These are phyloP conservation scores for Psilocybe cubensis DNA, from an alignment of 768 basidiomycete species.

Conservation along the genomic window DNA sequence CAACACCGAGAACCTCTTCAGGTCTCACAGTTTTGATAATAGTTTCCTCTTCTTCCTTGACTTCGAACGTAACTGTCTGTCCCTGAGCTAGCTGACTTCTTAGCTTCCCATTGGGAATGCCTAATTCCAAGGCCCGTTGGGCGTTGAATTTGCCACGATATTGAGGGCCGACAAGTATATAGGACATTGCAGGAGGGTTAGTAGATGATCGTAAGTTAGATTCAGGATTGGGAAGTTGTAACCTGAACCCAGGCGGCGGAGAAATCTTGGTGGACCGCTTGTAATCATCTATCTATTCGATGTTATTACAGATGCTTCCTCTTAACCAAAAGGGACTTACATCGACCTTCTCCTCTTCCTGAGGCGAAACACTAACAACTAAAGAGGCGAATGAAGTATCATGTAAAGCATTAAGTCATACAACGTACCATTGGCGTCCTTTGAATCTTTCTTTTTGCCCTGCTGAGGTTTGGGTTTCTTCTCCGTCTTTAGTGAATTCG, in stretches of 20 bases:
- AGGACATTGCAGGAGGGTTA: conserved; percentile 46
- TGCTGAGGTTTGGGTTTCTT: conserved; percentile 5
- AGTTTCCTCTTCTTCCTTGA: conserved; percentile 44
- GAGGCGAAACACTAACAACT: not conserved
- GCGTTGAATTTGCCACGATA: conserved; percentile 75
- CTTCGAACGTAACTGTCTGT: conserved; percentile 58
- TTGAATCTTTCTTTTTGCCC: not conserved
- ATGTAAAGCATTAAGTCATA: not conserved
- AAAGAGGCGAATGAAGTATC: not conserved
- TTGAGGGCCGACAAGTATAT: conserved; percentile 55
- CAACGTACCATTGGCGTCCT: not conserved
- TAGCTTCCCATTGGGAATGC: conserved; percentile 56
- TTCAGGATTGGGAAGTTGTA: conserved; percentile 40
- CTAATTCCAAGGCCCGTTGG: conserved; percentile 61
- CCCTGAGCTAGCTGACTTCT: conserved; percentile 70
- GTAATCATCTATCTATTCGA: conserved; percentile 31
- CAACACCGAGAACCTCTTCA: conserved; percentile 62
- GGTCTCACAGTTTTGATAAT: conserved; percentile 55
- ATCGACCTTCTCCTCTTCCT: conserved; percentile 12
- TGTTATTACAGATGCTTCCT: not conserved
- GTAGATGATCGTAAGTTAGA: conserved; percentile 11
- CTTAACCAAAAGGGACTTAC: not conserved
- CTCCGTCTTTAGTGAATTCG: conserved; percentile 2
- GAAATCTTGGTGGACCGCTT: conserved; percentile 27
- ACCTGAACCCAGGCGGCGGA: conserved; percentile 37